Base-by-base conservation (phyloP, 257 asterid genomes). In the Craterostigma plantagineum region DNA sequence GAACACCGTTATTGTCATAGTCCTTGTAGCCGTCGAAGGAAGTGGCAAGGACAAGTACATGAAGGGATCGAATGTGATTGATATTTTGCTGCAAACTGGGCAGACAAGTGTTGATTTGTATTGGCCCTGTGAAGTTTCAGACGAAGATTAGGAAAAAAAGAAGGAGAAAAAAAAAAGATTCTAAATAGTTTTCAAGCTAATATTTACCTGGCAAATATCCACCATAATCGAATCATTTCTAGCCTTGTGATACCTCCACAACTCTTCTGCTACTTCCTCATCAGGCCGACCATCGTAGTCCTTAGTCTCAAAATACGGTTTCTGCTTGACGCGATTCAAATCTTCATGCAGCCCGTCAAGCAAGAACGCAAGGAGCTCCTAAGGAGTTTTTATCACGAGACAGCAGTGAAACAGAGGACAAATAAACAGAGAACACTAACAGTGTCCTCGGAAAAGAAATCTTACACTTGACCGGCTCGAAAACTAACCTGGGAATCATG, bases 271-370 rank as follows among this genome's bases (percentile, higher is more conserved):
- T 37, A 90, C 83, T 56, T 82, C 98, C 57, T 75, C 79, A 53
- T 83, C 98, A 10, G 91, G 81, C 35, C 67, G 77, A 40, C 79
- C 70, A 50, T 83, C 98, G 56, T 42, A 82, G 68, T 90, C 95
- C 64, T 79, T 70, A 14, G 84, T 64, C 61, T 82, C 95, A 56
- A 82, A 16, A 50, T 90, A 90, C 0, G 98, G 95, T 51, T 90
- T 90, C 61, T 79, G 93, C 69, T 79, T 90, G 33, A 90, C 95
- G 35, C 98, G 92, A 65, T 90, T 90, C 60, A 90, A 65, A 51
- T 90, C 98, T 71, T 90, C 98, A 50, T 90, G 98, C 56, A 90
- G 68, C 60, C 98, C 95, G 69, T 90, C 98, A 33, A 90, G 81
- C 45, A 90, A 71, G 64, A 90, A 90, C 34, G 98, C 98, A 41